Evolutionary conservation across 192 early-diverging fungal genomes (phyloP), one percentile per base, ranked within the genome.

Genomic region (Coemansia sp.): DNA sequence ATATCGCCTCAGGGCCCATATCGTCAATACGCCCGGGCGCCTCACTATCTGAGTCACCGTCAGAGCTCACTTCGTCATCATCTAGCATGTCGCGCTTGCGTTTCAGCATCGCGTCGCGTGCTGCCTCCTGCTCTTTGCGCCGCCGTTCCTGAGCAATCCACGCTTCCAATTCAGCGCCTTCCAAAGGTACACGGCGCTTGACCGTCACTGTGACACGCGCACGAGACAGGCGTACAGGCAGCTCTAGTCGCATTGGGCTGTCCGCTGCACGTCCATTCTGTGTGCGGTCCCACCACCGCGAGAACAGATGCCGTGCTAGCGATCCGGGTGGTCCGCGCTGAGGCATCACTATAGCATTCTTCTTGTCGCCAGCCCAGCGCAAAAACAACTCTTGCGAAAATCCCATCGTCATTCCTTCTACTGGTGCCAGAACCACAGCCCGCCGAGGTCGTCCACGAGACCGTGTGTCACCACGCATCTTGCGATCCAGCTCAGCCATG

Each of bases 381-480:
- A 88, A 66, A 61, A 98, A 89, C 32, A 96, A 73, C 26, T 92
- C 88, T 49, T 89, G 76, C 3, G 93, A 87, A 66, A 87, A 93
- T 23, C 97, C 95, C 37, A 85, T 83, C 3, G 92, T 89, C 71
- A 98, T 81, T 37, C 89, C 86, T n/a, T 86, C 64, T 27, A 89
- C 82, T 16, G 89, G 88, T 9, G 96, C 92, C 69, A 97, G 69
- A 4, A 98, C 89, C 3, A 98, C 89, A 86, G 90, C 14, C 82
- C 88, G 37, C 86, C 82, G 50, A 86, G 82, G 58, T 51, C 90
- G 85, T 18, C 92, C 62, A 47, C 93, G 90, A 32, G 82, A 13
- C 38, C 61, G 63, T 29, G 68, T 59, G 23, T 62, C 68, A 32
- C 60, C 27, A 50, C 61, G 19, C 56, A 72, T 57, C 50, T 55